Base-by-base conservation (phyloP, 1,284 basidiomycete genomes). In the Pholiota adiposa region DNA sequence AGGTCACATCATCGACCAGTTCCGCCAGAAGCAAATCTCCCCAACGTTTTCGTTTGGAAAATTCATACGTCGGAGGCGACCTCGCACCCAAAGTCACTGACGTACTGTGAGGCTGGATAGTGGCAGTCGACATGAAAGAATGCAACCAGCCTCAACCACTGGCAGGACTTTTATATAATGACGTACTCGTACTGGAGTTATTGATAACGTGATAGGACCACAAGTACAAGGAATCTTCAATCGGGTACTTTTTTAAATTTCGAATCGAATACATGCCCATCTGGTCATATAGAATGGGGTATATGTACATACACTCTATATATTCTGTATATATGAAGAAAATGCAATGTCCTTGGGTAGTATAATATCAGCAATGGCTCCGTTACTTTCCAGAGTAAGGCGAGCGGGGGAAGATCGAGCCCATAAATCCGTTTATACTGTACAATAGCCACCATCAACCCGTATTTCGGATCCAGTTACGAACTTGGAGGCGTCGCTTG, bases 11-110 rank as follows among this genome's bases (percentile, higher is more conserved):
- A 64, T 93, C 93, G 48, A 89, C 86, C 44, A 93, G 81, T 69
- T 94, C 93, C 1, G 85, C 82, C 61, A 92, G 75, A 41, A 94
- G 80, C n/a, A 94, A 79, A 72, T 94, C 92, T 9, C 88, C 88
- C 92, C 92, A 95, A 61, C 89, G 84, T 73, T 94, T 93, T 61
- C 92, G 80, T 70, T 90, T 93, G 0, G 90, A 93, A 70, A 94
- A 94, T 70, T 94, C 91, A 67, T 87, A 92, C 12, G 79, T 77
- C 3, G 75, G 63, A n/a, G 69, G 66, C 21, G 74, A 50, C 44
- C 63, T 70, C 59, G 64, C 41, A 6, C 16, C 34, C 16, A 51
- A 38, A 12, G 55, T 33, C 41, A 49, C 51, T 9, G 63, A 51
- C 27, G 38, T 31, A 2, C 36, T 33, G 19, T 62, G 65, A 46